Conservation (phyloP, 2,329 filamentous ascomycete species). For the Aspergillus nomiae region DNA sequence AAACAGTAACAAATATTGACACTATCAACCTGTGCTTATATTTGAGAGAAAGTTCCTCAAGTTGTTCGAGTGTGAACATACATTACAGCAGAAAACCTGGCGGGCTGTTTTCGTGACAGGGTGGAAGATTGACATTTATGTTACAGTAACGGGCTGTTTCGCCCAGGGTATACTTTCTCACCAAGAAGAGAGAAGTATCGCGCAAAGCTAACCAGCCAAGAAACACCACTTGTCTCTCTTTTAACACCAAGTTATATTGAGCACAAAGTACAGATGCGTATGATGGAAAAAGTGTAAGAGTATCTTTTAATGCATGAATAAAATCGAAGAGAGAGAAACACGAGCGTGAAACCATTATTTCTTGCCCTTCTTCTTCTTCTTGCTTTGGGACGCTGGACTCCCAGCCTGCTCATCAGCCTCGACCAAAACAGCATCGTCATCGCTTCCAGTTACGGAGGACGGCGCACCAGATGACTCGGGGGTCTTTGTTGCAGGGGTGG, state of each 20-base stretch:
- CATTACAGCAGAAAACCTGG: neutral
- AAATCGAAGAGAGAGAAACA: conserved; percentile 5
- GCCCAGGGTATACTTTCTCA: neutral
- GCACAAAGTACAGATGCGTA: neutral
- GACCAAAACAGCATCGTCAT: conserved; percentile 78
- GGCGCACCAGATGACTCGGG: conserved; percentile 27
- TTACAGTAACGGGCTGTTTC: neutral
- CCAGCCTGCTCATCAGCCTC: conserved; percentile 58
- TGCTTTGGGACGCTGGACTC: conserved; percentile 22
- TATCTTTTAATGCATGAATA: conserved; percentile 6
- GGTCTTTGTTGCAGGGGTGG: conserved; percentile 22
- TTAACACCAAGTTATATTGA: neutral
- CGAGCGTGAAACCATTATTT: conserved; percentile 30
- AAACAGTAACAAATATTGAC: neutral
- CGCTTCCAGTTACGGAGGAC: conserved; percentile 52
- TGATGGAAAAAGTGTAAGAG: neutral
- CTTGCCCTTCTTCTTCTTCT: conserved; percentile 52
- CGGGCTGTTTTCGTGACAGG: too few relatives aligned
- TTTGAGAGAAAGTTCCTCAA: too few relatives aligned
- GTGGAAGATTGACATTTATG: too few relatives aligned
- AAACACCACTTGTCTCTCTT: neutral
- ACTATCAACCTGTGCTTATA: neutral
- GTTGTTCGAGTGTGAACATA: neutral
- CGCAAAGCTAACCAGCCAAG: neutral
- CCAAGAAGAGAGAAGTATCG: neutral